Evolutionary conservation across 352 stramenopile genomes (phyloP), one percentile per base, ranked within the genome.

Genomic region (Pythium sp.): DNA sequence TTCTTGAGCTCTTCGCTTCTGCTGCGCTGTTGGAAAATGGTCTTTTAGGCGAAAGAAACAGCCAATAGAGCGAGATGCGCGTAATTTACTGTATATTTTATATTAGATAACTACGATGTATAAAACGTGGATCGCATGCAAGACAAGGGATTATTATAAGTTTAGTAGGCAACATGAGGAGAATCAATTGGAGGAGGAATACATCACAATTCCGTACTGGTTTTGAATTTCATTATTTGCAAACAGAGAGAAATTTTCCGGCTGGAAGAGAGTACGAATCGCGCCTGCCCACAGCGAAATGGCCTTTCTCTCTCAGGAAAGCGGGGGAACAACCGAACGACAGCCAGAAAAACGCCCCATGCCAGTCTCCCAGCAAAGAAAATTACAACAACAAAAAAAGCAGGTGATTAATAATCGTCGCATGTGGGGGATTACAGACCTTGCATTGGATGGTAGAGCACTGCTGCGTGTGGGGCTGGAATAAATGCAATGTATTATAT

Each of bases 1-100:
- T 47, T 47, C 56, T 49, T 49, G 15, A 51, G 43, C 43, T 51
- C 43, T 51, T 51, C 43, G 43, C 18, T 7, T 22, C 43, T 11
- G 18, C 43, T 51, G 15, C 43, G 18, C 7, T 22, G 5, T 51
- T 51, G 56, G 30, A 30, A 62, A 62, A 62, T 62, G 56, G n/a
- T n/a, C 11, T 30, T 32, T 57, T 34, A 46, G 55, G 55, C 43
- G 43, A 51, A 51, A 22, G 43, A 51, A 51, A 49, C 22, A 51
- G 49, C n/a, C 3, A 30, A 56, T 30, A 56, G 49, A 56, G 49
- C 49, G 49, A 56, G 49, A 56, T 26, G 11, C 8, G n/a, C n/a
- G 49, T 56, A 56, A 56, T 56, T 55, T 56, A 28, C 20, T 30
- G 49, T 30, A 15, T 8, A 28, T 30, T 18, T 28, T 14, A 8